Evolutionary conservation across 192 early-diverging fungal genomes (phyloP).

Genomic region (Umbelopsis ramanniana): DNA sequence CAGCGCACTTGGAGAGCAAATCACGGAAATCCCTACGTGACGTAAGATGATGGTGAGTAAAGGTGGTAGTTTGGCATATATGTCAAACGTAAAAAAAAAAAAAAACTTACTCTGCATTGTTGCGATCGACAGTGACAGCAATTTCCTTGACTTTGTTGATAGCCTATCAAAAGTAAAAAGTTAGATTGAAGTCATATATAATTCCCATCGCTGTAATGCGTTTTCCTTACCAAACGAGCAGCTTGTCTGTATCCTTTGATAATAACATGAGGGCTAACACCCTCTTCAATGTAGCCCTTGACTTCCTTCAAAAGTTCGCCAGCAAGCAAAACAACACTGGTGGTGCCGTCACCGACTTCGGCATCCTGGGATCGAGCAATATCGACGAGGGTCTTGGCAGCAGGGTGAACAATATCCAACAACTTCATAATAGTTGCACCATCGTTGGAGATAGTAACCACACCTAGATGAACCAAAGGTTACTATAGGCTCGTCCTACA

Average conservation of each 20-base stretch:
- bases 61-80: not conserved
- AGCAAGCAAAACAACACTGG: conserved; percentile 95
- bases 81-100: no score
- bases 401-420: conserved; percentile 97
- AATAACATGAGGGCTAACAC: conserved; percentile 90
- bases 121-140: conserved; percentile 82
- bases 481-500: no score
- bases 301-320: conserved; percentile 97
- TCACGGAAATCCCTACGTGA: conserved; percentile 81
- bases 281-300: conserved; percentile 93
- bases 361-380: conserved; percentile 98
- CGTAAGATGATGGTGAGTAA: not conserved
- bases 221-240: conserved; percentile 70
- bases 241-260: conserved; percentile 95
- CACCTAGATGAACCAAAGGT: conserved; percentile 48
- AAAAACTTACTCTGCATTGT: conserved; percentile 63
- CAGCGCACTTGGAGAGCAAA: conserved; percentile 94
- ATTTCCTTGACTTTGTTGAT: conserved; percentile 94
- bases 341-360: conserved; percentile 98
- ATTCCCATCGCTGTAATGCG: not conserved
- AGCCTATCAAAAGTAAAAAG: conserved; percentile 46
- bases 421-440: conserved; percentile 98
- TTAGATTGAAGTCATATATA: not conserved
- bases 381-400: conserved; percentile 97
- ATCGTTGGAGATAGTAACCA: conserved; percentile 98